Base-by-base conservation (phyloP, 2,329 filamentous ascomycete genomes). In the Dactylellina parvicollis region DNA sequence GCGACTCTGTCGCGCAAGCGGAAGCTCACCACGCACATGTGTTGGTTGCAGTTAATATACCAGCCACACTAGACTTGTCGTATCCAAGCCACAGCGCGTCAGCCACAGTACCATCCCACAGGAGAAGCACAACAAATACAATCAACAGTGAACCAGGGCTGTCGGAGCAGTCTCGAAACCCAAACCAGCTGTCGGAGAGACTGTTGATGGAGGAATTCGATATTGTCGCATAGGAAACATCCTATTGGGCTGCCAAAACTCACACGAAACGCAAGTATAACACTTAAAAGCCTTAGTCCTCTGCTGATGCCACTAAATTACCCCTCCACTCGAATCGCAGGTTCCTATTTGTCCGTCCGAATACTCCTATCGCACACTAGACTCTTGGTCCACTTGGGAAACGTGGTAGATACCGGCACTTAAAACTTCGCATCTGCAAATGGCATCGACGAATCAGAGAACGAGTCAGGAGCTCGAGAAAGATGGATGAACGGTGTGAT, bases 281-380 rank as follows among this genome's bases (percentile, higher is more conserved):
- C 26, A 34, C 36, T 46, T 36, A 55, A 12, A n/a, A 28, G 16
- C 4, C 34, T 26, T 28, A 18, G 49, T 42, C 26, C 47, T 44
- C 20, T 55, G 0, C 24, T 8, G 10, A 44, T 55, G n/a, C 32
- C 49, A 55, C 36, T 36, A 64, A 46, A 26, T 32, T 38, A 10
- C 24, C 36, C 47, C 34, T 34, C 34, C 36, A 64, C 12, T n/a
- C 28, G 28, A 65, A 55, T 47, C 38, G 18, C 8, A 38, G 40
- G 14, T 42, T 55, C 59, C 59, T 54, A 55, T 55, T 55, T 44
- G 60, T 55, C 60, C 60, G 32, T 56, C 32, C 26, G 38, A 36
- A 47, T 42, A 4, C n/a, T n/a, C 20, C 40, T 55, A 47, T 65
- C 38, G 30, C 44, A 26, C 8, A 32, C 8, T 22, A 32, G 20